A percentile compares a stretch with the other conserved stretches of the same genome.
Conservation (phyloP, 1,139 yeast genomes). For the Taphrina communis region DNA sequence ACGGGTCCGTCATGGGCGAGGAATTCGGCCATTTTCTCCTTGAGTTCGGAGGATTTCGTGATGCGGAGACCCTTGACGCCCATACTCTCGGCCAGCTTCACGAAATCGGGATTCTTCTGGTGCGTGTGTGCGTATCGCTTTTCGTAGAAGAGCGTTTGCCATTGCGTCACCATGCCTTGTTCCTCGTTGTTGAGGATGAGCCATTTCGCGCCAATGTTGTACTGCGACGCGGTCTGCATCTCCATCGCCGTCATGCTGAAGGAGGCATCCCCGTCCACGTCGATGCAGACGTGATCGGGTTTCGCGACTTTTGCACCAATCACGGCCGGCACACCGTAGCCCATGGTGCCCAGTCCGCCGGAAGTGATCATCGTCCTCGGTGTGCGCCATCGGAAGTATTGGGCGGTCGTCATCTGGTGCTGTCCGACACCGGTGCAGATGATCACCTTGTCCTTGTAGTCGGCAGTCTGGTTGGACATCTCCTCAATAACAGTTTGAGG, state of each 20-base stretch:
- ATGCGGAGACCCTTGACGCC: slow-evolving; percentile 83
- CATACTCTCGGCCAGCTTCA: slow-evolving; percentile 93
- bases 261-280: slow-evolving; percentile 97
- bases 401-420: slow-evolving; percentile 99
- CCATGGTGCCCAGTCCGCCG: slow-evolving; percentile 99
- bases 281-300: slow-evolving; percentile 93
- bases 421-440: slow-evolving; percentile 99
- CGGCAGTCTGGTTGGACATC: slow-evolving; percentile 72
- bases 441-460: slow-evolving; percentile 71
- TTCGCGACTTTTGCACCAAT: slow-evolving; percentile 97
- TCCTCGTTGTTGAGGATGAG: slow-evolving; percentile 93
- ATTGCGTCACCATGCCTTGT: slow-evolving; percentile 99
- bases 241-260: slow-evolving; percentile 96
- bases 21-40: slow-evolving; percentile 70
- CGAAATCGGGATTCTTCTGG: slow-evolving; percentile 82
- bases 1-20: slow-evolving; percentile 79
- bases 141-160: slow-evolving; percentile 97
- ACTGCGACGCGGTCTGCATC: slow-evolving; percentile 92
- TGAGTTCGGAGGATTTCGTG: slow-evolving; percentile 68
- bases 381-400: slow-evolving; percentile 87
- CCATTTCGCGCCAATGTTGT: slow-evolving; percentile 84
- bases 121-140: slow-evolving; percentile 97
- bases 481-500: slow-evolving; percentile 90
- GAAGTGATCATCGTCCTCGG: slow-evolving; percentile 95
- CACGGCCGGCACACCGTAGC: slow-evolving; percentile 95